These are phyloP conservation scores for Podospora anserina DNA, from an alignment of 495 filamentous ascomycete genomes.

Conservation along the genomic window DNA sequence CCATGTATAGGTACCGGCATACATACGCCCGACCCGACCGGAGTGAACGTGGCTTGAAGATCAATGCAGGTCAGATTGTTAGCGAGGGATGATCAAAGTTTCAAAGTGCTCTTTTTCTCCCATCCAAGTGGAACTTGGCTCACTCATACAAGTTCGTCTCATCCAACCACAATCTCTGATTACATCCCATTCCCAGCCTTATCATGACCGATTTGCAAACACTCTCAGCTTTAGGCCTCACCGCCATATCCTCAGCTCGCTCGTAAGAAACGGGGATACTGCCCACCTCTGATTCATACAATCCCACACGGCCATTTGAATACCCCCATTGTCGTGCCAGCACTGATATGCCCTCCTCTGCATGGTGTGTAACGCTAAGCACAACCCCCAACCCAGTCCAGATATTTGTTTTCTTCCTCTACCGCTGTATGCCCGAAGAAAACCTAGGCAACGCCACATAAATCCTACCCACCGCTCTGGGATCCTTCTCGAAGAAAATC, in stretches of 20 bases:
- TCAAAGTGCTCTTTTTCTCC: neutral
- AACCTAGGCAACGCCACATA: neutral
- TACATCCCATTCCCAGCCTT: too few relatives aligned
- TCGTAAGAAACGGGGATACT: too few relatives aligned
- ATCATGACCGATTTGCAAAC: too few relatives aligned
- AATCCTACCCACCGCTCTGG: neutral
- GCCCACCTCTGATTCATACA: too few relatives aligned
- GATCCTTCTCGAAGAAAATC: neutral
- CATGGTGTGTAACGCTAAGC: neutral
- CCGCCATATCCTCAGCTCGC: too few relatives aligned
- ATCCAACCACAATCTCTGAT: too few relatives aligned
- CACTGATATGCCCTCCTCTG: too few relatives aligned
- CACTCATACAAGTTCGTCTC: neutral
- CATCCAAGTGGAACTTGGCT: neutral
- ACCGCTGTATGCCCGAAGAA: neutral
- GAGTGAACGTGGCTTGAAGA: neutral
- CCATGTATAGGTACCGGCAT: neutral
- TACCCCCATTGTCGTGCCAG: too few relatives aligned
- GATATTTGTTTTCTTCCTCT: neutral
- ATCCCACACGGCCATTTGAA: too few relatives aligned
- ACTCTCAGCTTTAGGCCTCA: too few relatives aligned
- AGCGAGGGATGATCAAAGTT: neutral
- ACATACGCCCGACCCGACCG: neutral
- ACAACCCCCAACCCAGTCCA: neutral
- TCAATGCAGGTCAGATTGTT: neutral